Evolutionary conservation across 2,329 filamentous ascomycete genomes (phyloP).

Genomic region (Aspergillus glaucus): DNA sequence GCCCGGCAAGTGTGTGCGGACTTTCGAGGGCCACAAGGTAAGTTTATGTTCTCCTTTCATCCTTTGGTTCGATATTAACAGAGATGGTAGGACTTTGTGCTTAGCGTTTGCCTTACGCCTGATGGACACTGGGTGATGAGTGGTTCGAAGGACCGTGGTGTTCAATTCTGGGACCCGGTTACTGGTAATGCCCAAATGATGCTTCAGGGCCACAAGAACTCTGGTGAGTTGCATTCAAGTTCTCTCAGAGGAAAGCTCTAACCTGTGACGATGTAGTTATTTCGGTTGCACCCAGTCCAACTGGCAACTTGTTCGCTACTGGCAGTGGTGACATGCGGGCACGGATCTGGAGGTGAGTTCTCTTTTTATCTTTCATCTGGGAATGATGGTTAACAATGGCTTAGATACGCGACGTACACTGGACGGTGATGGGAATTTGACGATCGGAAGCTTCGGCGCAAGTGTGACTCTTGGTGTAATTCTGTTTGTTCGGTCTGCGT

Average conservation of each 20-base stretch:
- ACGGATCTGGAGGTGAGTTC: constrained; percentile 78
- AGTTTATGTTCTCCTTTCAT: constrained; percentile 21
- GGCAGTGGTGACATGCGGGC: constrained; percentile 97
- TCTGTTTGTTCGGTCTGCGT: constrained; percentile 4
- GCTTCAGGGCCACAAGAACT: constrained; percentile 98
- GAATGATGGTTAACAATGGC: constrained; percentile 6
- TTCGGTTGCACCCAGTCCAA: constrained; percentile 88
- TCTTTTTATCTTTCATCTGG: background rate
- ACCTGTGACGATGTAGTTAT: constrained; percentile 57
- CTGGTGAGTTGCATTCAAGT: constrained; percentile 45
- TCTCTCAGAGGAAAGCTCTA: constrained; percentile 8
- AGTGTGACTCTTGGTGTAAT: constrained; percentile 19
- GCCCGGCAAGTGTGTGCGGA: constrained; percentile 89
- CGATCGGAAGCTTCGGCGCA: constrained; percentile 27
- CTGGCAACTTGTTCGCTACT: constrained; percentile 83
- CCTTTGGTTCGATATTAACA: background rate
- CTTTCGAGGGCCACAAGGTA: constrained; percentile 93
- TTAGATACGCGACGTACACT: constrained; percentile 34
- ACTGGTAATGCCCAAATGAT: constrained; percentile 94
- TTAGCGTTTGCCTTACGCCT: constrained; percentile 89
- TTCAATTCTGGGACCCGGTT: constrained; percentile 97
- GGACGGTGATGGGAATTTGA: constrained; percentile 29
- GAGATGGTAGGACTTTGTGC: constrained; percentile 74
- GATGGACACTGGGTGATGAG: constrained; percentile 95
- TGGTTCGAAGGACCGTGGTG: constrained; percentile 92